Conservation (phyloP, 495 filamentous ascomycete genomes). For the Hypoxylon subgilvum region DNA sequence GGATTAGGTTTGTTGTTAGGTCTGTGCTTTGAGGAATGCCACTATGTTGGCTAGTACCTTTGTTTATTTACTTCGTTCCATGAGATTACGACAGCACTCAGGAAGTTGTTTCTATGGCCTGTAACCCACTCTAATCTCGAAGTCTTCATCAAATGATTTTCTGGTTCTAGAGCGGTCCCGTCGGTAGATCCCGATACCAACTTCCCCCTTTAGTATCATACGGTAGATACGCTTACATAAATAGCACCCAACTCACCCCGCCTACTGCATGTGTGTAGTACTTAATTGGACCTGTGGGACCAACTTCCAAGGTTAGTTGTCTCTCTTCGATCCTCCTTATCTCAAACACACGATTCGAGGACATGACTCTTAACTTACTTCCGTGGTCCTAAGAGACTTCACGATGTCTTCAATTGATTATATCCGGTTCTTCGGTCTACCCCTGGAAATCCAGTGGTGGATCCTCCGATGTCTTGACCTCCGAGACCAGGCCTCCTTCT, state of each 20-base stretch:
- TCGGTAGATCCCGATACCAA: slow-evolving; percentile 23
- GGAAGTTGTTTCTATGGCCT: too few species aligned
- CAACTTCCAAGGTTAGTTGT: slow-evolving; percentile 16
- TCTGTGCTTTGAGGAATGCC: slow-evolving; percentile 5
- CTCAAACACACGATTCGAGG: too few species aligned
- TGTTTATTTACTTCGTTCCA: background rate
- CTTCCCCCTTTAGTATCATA: background rate
- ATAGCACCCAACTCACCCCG: too few species aligned
- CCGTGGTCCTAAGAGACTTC: too few species aligned
- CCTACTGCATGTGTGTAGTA: slow-evolving; percentile 17
- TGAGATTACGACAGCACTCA: too few species aligned
- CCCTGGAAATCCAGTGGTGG: slow-evolving; percentile 31
- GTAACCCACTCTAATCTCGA: background rate
- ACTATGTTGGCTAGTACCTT: background rate
- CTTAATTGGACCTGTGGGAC: slow-evolving; percentile 23
- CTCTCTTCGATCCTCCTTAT: slow-evolving; percentile 18
- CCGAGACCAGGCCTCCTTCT: slow-evolving; percentile 18
- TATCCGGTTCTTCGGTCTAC: slow-evolving; percentile 14
- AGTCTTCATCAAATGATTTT: slow-evolving; percentile 6
- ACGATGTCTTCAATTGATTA: slow-evolving; percentile 9
- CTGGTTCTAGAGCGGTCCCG: background rate
- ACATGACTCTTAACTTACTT: too few species aligned
- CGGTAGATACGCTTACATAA: too few species aligned
- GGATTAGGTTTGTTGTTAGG: too few species aligned
- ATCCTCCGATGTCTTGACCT: slow-evolving; percentile 23